These are phyloP conservation scores for Scheffersomyces quercinus DNA, from an alignment of 1,139 yeast species.

Conservation along the genomic window DNA sequence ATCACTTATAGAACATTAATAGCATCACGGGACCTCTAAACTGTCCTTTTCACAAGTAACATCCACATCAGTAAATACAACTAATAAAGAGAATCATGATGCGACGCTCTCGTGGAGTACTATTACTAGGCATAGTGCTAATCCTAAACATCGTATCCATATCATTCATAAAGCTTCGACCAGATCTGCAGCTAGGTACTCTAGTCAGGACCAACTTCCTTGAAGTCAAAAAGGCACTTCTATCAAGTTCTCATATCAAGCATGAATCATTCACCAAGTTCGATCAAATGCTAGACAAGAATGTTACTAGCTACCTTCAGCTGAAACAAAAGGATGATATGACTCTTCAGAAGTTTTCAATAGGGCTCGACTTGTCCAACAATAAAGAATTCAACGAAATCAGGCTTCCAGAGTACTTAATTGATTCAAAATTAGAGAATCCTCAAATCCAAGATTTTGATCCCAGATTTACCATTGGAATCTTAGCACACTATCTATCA, in stretches of 20 bases:
- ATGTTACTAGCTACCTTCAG: background rate
- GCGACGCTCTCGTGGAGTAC: no score
- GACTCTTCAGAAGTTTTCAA: background rate
- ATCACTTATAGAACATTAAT: no score
- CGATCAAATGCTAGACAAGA: constrained; percentile 3
- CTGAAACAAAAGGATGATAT: background rate
- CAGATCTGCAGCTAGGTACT: no score
- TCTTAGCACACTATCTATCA: constrained; percentile 22
- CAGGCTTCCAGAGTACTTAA: constrained; percentile 8
- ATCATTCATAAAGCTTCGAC: no score
- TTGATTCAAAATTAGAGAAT: constrained; percentile 9
- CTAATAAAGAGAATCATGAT: no score
- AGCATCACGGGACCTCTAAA: no score
- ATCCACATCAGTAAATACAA: no score
- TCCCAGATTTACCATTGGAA: constrained; percentile 34
- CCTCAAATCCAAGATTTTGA: constrained; percentile 26
- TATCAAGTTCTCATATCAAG: constrained; percentile 2
- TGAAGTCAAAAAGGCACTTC: constrained; percentile 4
- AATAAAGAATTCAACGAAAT: constrained; percentile 8
- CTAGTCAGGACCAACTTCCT: constrained; percentile 2
- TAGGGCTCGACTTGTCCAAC: constrained; percentile 4
- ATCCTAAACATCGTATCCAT: no score
- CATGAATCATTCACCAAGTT: constrained; percentile 3
- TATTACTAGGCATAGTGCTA: no score
- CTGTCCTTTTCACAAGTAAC: no score